Evolutionary conservation across 345 rosid genomes (phyloP), one percentile per base, ranked within the genome.

Genomic region (Eucalyptus marginata): DNA sequence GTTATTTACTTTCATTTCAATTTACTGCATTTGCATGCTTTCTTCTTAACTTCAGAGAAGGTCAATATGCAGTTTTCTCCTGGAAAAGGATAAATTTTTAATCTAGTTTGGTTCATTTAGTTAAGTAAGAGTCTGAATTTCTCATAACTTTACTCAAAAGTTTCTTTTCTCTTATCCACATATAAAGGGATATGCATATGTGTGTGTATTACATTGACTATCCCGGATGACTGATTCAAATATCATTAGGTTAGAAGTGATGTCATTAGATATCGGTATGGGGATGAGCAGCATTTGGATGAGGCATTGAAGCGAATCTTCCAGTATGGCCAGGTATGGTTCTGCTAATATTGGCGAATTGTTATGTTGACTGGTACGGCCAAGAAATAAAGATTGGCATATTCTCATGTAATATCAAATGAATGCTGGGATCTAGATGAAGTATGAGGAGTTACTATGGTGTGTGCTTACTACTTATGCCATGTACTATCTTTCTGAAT

Each of bases 241-340:
- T 93, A 91, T 92, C 47, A 87, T 91, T 83, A 94, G 99, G 99
- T 96, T 86, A 95, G 94, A 90, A 95, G 58, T 94, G 98, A 97
- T 95, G 99, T 96, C 87, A 96, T 91, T 40, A 93, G 99, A 94
- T 97, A 90, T 85, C 96, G 98, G 27, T 97, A 97, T 88, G 98
- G 99, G 89, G 99, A 97, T 86, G 99, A 97, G 92, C 99, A 97
- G 89, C 99, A 96, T 92, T 92, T 96, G 94, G 99, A 96, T 17
- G 99, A 97, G 91, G 99, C 99, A 47, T 91, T 96, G 86, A 95
- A 96, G 90, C 94, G 99, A 59, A 96, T 96, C 88, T 97, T 97
- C 92, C 98, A 96, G 91, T 96, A 94, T 92, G 98, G 98, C 88
- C 93, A 89, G 98, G 99, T 97, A 93, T 92, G 94, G 88, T 83